These are phyloP conservation scores for Firmiana major DNA, from an alignment of 345 rosid species.

Conservation along the genomic window DNA sequence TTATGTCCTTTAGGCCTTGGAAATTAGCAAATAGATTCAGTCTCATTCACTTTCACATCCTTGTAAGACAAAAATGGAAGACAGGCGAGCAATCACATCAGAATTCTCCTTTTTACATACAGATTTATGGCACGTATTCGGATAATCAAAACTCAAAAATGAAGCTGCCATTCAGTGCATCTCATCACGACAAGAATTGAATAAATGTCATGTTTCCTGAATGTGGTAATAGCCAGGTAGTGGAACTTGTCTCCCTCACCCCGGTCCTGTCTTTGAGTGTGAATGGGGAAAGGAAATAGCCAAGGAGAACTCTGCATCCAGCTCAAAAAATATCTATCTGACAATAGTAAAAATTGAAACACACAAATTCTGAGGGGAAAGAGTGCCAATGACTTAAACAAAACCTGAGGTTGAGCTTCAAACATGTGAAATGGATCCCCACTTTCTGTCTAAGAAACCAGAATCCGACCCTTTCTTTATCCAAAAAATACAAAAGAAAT, in stretches of 20 bases:
- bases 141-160: neutral
- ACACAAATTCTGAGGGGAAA: neutral
- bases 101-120: neutral
- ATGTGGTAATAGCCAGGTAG: neutral
- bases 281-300: neutral
- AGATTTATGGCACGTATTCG: neutral
- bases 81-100: neutral
- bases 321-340: neutral
- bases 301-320: neutral
- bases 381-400: neutral
- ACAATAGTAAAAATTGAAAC: neutral
- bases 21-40: neutral
- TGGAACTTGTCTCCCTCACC: neutral
- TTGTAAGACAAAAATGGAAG: neutral
- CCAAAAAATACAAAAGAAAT: neutral
- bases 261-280: neutral
- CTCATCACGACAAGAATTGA: neutral
- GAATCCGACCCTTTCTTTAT: no score
- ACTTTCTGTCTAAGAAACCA: no score
- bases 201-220: neutral
- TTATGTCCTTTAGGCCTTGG: neutral
- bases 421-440: neutral
- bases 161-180: neutral
- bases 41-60: neutral
- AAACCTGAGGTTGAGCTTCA: neutral